Evolutionary conservation across 2,329 filamentous ascomycete species (phyloP), one percentile per base, ranked within the genome.

Genomic region (Penicillium thymicola): DNA sequence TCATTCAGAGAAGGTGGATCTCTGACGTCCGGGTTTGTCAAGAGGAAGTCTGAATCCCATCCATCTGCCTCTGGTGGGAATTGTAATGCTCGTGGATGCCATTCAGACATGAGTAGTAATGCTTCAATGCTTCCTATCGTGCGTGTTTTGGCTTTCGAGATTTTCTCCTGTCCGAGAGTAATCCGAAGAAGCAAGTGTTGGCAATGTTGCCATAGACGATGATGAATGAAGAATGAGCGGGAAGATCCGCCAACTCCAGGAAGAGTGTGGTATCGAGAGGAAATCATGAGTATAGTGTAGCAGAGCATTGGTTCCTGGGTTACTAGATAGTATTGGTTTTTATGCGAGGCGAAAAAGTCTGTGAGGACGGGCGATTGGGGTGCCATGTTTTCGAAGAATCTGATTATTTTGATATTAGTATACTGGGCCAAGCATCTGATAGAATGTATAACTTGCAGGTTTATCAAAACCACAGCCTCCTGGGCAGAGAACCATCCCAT

Each of bases 401-500:
- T 38, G 11, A 7, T 21, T 21, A 6, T 7, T 38, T 38, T 13
- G 6, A 38, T 11, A 5, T 38, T 5, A 38, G 10, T 21, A 38
- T 6, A 38, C 2, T 5, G 4, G n/a, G 0, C 10, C n/a, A 38
- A 11, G n/a, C 5, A 38, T 38, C 10, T 3, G n/a, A 38, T 21
- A 21, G 5, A 38, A 6, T 6, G 10, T 21, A 21, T 21, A 38
- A 13, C 73, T 56, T 55, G 77, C 70, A 80, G 58, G 53, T 82
- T 78, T 36, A 82, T 70, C 44, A 79, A 79, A 5, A 72, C 75
- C 5, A 82, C 70, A 9, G 79, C 80, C 60, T 83, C 81, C 38
- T 77, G 73, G 1, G 81, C 79, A 0, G 78, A 78, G 49, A 83
- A 78, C 80, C 79, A 82, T 0, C 80, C 81, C 76, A 80, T 79